A percentile compares a stretch with the other conserved stretches of the same genome.
Conservation (phyloP, 345 rosid species). For the Camelina hispida region DNA sequence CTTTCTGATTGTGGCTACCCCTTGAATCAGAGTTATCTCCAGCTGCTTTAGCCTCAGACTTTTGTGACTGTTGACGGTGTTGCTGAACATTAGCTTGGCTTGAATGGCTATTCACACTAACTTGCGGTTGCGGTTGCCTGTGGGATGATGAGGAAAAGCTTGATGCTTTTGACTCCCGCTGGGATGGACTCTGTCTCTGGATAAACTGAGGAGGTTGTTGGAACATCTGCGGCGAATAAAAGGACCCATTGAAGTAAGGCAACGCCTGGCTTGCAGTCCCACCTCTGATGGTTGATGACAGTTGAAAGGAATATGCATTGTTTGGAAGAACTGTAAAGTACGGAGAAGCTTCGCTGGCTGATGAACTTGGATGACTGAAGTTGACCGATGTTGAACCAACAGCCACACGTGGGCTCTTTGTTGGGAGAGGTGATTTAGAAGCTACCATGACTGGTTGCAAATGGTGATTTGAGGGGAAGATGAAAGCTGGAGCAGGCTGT, state of each 20-base stretch:
- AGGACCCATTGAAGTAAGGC: conserved; percentile 58
- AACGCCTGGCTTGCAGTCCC: conserved; percentile 50
- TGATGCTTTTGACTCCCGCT: conserved; percentile 50
- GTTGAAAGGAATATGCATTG: conserved; percentile 53
- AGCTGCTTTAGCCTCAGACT: conserved; percentile 48
- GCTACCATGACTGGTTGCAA: conserved; percentile 40
- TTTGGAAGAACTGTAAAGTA: conserved; percentile 54
- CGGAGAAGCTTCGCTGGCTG: conserved; percentile 50
- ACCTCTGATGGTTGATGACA: conserved; percentile 49
- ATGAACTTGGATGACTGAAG: conserved; percentile 54
- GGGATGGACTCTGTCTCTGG: conserved; percentile 48
- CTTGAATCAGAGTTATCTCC: conserved; percentile 46
- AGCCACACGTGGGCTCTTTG: conserved; percentile 40
- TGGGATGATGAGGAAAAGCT: conserved; percentile 55
- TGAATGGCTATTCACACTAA: conserved; percentile 39
- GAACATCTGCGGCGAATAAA: conserved; percentile 58
- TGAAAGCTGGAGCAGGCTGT: conserved; percentile 59
- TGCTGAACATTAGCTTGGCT: conserved; percentile 45
- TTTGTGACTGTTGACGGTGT: conserved; percentile 49
- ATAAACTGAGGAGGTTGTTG: conserved; percentile 55
- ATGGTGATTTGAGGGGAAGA: conserved; percentile 56
- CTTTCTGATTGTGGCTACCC: conserved; percentile 39
- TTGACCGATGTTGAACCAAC: conserved; percentile 48
- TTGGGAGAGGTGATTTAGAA: conserved; percentile 43
- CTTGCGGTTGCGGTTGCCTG: conserved; percentile 49